phyloP scores from a whole-genome alignment of 768 basidiomycete species.

The Panus rudis region DNA sequence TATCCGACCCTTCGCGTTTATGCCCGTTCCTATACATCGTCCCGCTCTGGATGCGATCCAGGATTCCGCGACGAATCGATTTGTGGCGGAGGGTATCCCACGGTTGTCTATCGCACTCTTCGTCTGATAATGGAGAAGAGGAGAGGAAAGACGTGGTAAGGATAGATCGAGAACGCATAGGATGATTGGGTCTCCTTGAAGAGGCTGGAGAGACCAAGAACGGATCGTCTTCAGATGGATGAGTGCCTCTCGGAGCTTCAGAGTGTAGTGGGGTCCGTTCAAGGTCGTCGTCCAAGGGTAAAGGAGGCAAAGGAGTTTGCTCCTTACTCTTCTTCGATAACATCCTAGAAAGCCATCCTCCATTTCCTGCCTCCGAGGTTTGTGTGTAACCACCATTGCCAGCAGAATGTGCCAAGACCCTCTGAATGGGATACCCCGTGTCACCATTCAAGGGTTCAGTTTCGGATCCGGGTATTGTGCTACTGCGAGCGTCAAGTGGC shows the following conservation, averaged over 20 bases:
- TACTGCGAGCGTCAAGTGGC: no score
- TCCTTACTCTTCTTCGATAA: no score
- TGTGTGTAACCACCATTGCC: no score
- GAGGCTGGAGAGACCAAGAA: slow-evolving; percentile 6
- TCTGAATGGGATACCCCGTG: no score
- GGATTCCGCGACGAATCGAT: slow-evolving; percentile 45
- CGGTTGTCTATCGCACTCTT: slow-evolving; percentile 25
- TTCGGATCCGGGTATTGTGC: no score
- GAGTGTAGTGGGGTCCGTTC: neutral
- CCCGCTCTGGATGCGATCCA: slow-evolving; percentile 31
- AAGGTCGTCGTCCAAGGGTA: no score
- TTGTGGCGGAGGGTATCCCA: slow-evolving; percentile 43
- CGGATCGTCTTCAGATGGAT: slow-evolving; percentile 13
- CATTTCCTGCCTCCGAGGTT: no score
- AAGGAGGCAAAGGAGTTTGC: no score
- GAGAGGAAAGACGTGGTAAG: neutral
- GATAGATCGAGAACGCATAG: slow-evolving; percentile 1
- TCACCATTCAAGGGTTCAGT: no score
- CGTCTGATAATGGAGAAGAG: slow-evolving; percentile 12
- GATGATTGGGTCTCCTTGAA: neutral
- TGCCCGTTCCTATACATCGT: slow-evolving; percentile 18
- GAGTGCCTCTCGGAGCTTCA: neutral
- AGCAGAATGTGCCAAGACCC: no score
- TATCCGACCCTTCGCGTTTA: slow-evolving; percentile 13
- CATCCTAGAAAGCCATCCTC: no score